These are phyloP conservation scores for Serendipita indica DNA, from an alignment of 768 basidiomycete genomes.

Conservation along the genomic window DNA sequence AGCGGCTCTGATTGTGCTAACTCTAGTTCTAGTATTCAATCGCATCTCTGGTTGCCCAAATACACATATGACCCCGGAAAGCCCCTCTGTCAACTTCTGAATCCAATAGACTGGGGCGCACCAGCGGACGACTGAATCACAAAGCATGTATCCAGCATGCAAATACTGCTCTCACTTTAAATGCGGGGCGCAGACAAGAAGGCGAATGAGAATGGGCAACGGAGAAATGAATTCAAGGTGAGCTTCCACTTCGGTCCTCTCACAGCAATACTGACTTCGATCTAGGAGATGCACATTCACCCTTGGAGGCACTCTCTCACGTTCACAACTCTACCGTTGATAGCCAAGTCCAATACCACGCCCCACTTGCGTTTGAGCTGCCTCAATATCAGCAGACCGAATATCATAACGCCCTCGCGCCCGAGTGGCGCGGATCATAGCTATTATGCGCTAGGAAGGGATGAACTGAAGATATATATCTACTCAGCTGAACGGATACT, in stretches of 20 bases:
- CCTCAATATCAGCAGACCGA: slow-evolving; percentile 23
- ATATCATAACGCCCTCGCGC: no score
- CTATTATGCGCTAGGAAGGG: slow-evolving; percentile 51
- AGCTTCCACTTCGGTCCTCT: slow-evolving; percentile 20
- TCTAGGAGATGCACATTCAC: slow-evolving; percentile 34
- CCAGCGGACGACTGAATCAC: no score
- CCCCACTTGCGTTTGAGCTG: slow-evolving; percentile 73
- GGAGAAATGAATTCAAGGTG: slow-evolving; percentile 44
- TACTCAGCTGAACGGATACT: slow-evolving; percentile 95
- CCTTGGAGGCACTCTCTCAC: slow-evolving; percentile 39
- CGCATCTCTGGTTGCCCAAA: background rate
- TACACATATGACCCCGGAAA: slow-evolving; percentile 21
- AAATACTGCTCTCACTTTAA: slow-evolving; percentile 77
- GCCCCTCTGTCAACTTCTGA: no score
- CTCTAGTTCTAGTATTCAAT: slow-evolving; percentile 13
- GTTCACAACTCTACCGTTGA: slow-evolving; percentile 89
- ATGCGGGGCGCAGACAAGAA: slow-evolving; percentile 76
- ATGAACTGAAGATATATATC: slow-evolving; percentile 81
- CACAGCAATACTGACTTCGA: background rate
- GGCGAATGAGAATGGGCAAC: no score
- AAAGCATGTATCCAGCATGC: slow-evolving; percentile 68
- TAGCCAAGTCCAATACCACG: slow-evolving; percentile 86
- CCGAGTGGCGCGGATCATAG: no score
- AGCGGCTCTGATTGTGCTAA: background rate
- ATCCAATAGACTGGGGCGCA: no score